Conservation (phyloP, 441 rosid genomes). For the Metrosideros polymorpha region DNA sequence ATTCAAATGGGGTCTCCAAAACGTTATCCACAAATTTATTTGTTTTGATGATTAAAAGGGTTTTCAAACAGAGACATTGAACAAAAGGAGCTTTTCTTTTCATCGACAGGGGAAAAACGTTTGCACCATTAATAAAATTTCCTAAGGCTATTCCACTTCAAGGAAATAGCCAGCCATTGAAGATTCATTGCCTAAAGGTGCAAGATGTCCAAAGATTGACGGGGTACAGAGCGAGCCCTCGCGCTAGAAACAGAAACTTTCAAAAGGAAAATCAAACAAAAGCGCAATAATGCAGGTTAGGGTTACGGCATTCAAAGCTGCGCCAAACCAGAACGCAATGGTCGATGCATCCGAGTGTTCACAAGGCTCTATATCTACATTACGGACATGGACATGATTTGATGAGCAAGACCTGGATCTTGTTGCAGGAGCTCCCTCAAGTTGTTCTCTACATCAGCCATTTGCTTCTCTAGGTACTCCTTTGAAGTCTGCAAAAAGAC, state of each 20-base stretch:
- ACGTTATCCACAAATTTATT: not conserved
- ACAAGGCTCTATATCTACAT: not conserved
- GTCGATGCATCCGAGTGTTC: not conserved
- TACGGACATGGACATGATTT: conserved; percentile 79
- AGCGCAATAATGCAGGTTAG: not conserved
- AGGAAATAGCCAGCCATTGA: not conserved
- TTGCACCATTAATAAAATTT: not conserved
- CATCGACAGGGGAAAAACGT: not conserved
- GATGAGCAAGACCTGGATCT: conserved; percentile 80
- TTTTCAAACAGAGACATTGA: not conserved
- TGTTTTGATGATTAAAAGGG: not conserved
- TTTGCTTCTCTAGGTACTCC: conserved; percentile 81
- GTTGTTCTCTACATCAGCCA: conserved; percentile 71
- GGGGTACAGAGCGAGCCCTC: not conserved
- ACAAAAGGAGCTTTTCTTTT: not conserved
- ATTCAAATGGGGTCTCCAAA: not conserved
- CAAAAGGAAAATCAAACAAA: not conserved
- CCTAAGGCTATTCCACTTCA: not conserved
- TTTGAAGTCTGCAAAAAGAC: conserved; percentile 42
- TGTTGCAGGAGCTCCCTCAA: conserved; percentile 83
- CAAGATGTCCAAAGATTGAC: not conserved
- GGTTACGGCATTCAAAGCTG: not conserved
- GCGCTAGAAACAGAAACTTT: not conserved
- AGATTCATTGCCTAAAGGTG: accelerated
- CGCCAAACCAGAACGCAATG: not conserved